These are phyloP conservation scores for Neoascochyta sp. DNA, from an alignment of 2,329 filamentous ascomycete genomes.

Conservation along the genomic window DNA sequence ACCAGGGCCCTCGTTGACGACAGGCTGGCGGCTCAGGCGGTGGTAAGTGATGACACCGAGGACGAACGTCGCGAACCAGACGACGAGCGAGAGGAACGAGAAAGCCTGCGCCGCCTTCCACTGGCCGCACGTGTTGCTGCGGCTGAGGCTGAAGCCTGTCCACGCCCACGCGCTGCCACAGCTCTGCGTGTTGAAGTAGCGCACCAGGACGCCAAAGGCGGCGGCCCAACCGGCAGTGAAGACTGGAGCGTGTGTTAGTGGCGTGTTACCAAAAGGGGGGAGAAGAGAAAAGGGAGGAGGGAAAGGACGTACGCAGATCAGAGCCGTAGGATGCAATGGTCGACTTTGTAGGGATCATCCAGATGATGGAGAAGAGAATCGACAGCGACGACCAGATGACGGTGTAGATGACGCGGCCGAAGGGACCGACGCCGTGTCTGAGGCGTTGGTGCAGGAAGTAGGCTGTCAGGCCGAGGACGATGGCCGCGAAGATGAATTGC, in stretches of 20 bases:
- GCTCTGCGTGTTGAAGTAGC: slow-evolving; percentile 19
- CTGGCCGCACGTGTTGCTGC: slow-evolving; percentile 55
- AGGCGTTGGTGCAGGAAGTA: slow-evolving; percentile 21
- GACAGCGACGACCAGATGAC: slow-evolving; percentile 67
- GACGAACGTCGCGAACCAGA: slow-evolving; percentile 61
- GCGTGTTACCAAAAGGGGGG: not conserved
- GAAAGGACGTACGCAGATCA: slow-evolving; percentile 50
- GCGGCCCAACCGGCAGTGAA: slow-evolving; percentile 66
- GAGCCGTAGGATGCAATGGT: slow-evolving; percentile 68
- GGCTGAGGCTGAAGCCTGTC: slow-evolving; percentile 47
- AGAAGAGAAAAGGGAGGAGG: too few species aligned
- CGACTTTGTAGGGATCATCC: slow-evolving; percentile 67
- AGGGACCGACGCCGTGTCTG: slow-evolving; percentile 50
- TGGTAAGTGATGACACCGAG: slow-evolving; percentile 20
- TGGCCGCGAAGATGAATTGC: slow-evolving; percentile 67
- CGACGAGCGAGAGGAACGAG: slow-evolving; percentile 64
- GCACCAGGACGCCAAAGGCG: slow-evolving; percentile 41
- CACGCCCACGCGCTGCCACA: slow-evolving; percentile 47
- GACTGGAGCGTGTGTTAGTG: slow-evolving; percentile 32
- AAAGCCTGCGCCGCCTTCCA: slow-evolving; percentile 72
- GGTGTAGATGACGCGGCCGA: slow-evolving; percentile 70
- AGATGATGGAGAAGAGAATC: slow-evolving; percentile 65
- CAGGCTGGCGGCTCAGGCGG: slow-evolving; percentile 11
- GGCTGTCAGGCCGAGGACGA: slow-evolving; percentile 41
- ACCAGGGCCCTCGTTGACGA: slow-evolving; percentile 7